These are phyloP conservation scores for Nothomitra cinnamomea DNA, from an alignment of 2,329 filamentous ascomycete species.

Conservation along the genomic window DNA sequence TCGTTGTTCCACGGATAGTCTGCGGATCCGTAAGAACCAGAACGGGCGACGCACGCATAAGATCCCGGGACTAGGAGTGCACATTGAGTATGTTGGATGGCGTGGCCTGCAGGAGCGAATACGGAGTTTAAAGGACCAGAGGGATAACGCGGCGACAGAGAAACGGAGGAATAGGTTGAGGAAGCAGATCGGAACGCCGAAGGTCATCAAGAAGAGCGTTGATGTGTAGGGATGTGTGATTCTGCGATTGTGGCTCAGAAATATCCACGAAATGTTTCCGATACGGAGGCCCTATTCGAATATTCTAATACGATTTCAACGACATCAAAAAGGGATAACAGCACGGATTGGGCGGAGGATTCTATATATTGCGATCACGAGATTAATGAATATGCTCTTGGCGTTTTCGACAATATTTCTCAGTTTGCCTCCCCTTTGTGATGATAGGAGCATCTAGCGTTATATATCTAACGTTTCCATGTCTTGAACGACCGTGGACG, in stretches of 20 bases:
- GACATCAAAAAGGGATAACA: not conserved
- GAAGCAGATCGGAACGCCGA: slow-evolving; percentile 31
- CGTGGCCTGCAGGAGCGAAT: slow-evolving; percentile 31
- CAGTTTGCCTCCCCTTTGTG: too few relatives aligned
- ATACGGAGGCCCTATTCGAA: not conserved
- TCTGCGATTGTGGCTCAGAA: too few relatives aligned
- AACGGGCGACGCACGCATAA: slow-evolving; percentile 14
- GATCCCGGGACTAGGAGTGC: slow-evolving; percentile 27
- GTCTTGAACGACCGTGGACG: too few relatives aligned
- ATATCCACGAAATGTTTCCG: not conserved
- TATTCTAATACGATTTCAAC: not conserved
- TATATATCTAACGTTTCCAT: too few relatives aligned
- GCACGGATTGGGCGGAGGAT: not conserved
- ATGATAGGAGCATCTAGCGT: too few relatives aligned
- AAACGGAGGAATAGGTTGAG: slow-evolving; percentile 35
- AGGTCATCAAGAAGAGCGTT: not conserved
- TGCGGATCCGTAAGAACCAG: slow-evolving; percentile 1
- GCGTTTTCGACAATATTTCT: too few relatives aligned
- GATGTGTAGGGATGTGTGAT: not conserved
- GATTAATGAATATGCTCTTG: too few relatives aligned
- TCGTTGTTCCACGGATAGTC: slow-evolving; percentile 13
- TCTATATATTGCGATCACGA: too few relatives aligned
- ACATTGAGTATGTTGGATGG: slow-evolving; percentile 33
- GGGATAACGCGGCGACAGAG: slow-evolving; percentile 31
- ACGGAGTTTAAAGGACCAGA: slow-evolving; percentile 24